Base-by-base conservation (phyloP, 1,284 basidiomycete species). In the Ceratobasidium theobromae region DNA sequence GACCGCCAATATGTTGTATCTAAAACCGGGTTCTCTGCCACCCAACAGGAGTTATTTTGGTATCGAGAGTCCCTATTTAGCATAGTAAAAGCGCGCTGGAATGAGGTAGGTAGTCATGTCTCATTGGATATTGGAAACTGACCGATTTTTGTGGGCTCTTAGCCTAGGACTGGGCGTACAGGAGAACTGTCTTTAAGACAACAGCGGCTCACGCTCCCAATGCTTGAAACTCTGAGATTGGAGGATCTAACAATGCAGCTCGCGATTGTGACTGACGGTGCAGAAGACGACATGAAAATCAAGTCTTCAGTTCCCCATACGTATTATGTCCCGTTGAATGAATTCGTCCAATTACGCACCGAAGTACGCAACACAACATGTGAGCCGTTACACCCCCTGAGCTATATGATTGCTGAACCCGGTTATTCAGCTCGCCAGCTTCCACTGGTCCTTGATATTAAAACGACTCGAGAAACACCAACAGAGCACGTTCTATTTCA, bases 1-100 rank as follows among this genome's bases (percentile, higher is more conserved):
- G 86, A 91, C 67, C 82, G 94, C n/a, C 96, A 99, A 74, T 98
- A 95, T 75, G 87, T 98, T 16, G 88, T 98, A 0, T 83, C 87
- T 21, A 91, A 91, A 72, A 83, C 86, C 9, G 82, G 81, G 64
- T 77, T 90, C 60, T 83, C 86, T 0, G 74, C 78, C 3, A 77
- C 77, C 45, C 86, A 90, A 71, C 81, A 86, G 35, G 88, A 92
- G 72, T 75, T 95, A 14, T 98, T 98, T 78, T 98, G 95, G 96
- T 95, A 95, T 74, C 83, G 95, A 30, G 91, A 98, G 74, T 85
- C 88, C 69, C 77, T 98, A 11, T 84, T 97, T 71, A 82, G 83
- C 45, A 77, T 79, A 46, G 75, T 97, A 4, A 79, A 77, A 18
- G 88, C 88, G 8, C 80, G 78, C 12, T 98, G 95, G 95, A 84